A percentile compares a stretch with the other conserved stretches of the same genome.
phyloP scores from a whole-genome alignment of 2,329 filamentous ascomycete genomes.

The Ophiostoma novo-ulmi region DNA sequence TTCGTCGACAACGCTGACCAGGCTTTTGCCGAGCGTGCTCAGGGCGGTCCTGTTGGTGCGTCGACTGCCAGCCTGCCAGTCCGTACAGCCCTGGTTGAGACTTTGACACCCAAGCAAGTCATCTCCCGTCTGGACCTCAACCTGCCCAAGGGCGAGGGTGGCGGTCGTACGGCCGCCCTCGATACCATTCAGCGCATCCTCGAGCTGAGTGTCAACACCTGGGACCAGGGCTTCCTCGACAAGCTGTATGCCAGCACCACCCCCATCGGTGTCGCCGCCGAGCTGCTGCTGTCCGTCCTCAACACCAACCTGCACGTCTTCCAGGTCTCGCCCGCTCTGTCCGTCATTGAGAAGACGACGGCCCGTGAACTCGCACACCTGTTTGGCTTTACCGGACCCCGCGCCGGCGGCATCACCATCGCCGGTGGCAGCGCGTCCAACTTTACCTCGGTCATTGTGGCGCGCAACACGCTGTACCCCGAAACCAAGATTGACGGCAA shows the following conservation, averaged over 20 bases:
- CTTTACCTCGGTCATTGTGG: conserved; percentile 76
- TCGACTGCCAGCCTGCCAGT: conserved; percentile 37
- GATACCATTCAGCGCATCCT: conserved; percentile 66
- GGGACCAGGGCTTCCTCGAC: conserved; percentile 93
- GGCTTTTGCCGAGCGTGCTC: conserved; percentile 48
- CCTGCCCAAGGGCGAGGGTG: conserved; percentile 52
- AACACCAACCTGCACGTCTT: conserved; percentile 97
- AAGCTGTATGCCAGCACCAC: conserved; percentile 92
- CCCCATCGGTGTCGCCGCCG: conserved; percentile 75
- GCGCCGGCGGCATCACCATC: conserved; percentile 69
- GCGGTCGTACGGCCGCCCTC: conserved; percentile 68
- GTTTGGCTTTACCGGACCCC: conserved; percentile 68
- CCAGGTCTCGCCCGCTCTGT: conserved; percentile 84
- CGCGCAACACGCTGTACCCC: conserved; percentile 79
- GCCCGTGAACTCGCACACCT: conserved; percentile 65
- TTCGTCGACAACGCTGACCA: conserved; percentile 68
- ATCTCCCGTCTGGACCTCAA: conserved; percentile 52
- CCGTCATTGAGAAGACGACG: conserved; percentile 81
- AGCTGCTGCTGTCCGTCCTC: conserved; percentile 75
- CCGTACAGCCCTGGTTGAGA: conserved; percentile 59
- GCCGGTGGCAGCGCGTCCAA: conserved; percentile 84
- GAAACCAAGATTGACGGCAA: conserved; percentile 71
- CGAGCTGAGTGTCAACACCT: conserved; percentile 92
- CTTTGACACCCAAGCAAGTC: conserved; percentile 54
- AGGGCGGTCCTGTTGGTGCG: conserved; percentile 46